Conservation (phyloP, 441 rosid species). For the Gossypium lobatum region DNA sequence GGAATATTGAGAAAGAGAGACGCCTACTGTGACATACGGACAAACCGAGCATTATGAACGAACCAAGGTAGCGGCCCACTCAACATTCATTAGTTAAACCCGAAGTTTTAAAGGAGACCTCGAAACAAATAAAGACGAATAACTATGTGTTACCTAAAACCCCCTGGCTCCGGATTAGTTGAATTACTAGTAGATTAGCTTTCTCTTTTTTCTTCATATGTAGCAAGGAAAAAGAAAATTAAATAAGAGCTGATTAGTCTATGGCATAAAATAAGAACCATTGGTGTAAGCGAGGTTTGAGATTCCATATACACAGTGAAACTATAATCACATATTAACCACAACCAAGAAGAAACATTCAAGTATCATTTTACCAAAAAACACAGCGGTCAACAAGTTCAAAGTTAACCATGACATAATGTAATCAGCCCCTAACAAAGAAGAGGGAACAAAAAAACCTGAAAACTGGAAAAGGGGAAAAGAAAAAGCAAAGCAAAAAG, state of each 20-base stretch:
- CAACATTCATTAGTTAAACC: not conserved
- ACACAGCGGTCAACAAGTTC: not conserved
- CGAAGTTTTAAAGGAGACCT: not conserved
- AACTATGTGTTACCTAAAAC: not conserved
- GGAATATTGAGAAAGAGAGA: not conserved
- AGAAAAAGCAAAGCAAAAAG: not conserved
- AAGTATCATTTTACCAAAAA: not conserved
- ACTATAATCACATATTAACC: not conserved
- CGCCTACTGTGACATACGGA: not conserved
- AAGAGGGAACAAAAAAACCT: not conserved
- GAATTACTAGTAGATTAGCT: not conserved
- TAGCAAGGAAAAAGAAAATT: not conserved
- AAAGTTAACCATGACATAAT: not conserved
- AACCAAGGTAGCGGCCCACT: not conserved
- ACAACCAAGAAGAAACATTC: conserved; percentile 7
- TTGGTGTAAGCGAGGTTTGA: not conserved
- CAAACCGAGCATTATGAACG: not conserved
- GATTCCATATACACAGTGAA: not conserved
- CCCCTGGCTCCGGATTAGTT: not conserved
- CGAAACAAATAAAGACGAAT: not conserved
- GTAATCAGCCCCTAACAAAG: not conserved
- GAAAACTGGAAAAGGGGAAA: not conserved
- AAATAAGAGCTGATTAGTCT: not conserved
- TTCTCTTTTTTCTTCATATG: not conserved
- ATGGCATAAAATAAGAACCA: too few relatives aligned